Percentiles rank a stretch among this genome's conserved stretches.
Evolutionary conservation across 2,329 filamentous ascomycete species (phyloP).

Genomic region (Aciculosporium take): DNA sequence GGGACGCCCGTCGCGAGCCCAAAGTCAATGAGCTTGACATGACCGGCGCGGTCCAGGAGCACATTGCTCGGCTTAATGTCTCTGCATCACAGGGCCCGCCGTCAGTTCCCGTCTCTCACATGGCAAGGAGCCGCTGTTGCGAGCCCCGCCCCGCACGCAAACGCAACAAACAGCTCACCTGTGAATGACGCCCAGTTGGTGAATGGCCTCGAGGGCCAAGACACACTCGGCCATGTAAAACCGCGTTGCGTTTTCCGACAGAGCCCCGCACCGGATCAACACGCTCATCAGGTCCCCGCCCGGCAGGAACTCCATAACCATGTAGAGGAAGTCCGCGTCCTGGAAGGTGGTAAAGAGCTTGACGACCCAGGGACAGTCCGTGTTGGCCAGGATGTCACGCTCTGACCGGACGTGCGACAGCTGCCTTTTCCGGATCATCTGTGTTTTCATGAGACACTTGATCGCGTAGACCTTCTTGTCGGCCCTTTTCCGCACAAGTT

Average conservation of each 20-base stretch:
- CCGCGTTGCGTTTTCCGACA: conserved; percentile 93
- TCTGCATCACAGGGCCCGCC: no score
- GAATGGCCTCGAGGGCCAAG: conserved; percentile 94
- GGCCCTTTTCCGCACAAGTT: conserved; percentile 88
- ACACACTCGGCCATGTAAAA: conserved; percentile 99
- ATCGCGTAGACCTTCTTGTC: conserved; percentile 96
- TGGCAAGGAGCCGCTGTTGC: background rate
- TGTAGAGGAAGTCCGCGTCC: conserved; percentile 89
- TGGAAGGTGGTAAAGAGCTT: conserved; percentile 98
- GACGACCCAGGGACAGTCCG: conserved; percentile 98
- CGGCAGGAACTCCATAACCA: conserved; percentile 98
- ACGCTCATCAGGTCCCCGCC: conserved; percentile 99
- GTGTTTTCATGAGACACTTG: conserved; percentile 95
- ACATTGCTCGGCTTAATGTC: conserved; percentile 99
- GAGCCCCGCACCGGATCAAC: conserved; percentile 99
- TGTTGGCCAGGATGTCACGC: conserved; percentile 93
- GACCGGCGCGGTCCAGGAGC: conserved; percentile 81
- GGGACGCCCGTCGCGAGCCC: conserved; percentile 96
- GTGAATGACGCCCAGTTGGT: conserved; percentile 96
- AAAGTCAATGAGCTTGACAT: conserved; percentile 97
- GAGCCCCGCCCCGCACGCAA: no score
- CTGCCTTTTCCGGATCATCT: conserved; percentile 99
- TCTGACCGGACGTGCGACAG: conserved; percentile 93
- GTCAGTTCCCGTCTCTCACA: no score
- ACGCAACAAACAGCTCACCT: conserved; percentile 63